Conservation (phyloP, 352 stramenopile genomes). For the Phytophthora melonis region DNA sequence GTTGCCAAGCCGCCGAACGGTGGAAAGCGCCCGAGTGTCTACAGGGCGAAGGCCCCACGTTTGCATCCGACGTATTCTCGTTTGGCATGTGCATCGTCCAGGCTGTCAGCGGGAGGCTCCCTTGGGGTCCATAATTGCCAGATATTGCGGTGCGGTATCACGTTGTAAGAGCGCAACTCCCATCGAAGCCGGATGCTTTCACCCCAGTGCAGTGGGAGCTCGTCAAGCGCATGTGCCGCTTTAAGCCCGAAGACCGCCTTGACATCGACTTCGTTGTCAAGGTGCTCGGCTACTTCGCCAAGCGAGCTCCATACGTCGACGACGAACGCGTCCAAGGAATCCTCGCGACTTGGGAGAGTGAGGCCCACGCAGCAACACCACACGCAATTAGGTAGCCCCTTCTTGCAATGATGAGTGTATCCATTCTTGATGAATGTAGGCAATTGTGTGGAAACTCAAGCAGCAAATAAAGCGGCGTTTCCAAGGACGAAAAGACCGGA, state of each 20-base stretch:
- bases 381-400: too few relatives aligned
- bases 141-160: not conserved
- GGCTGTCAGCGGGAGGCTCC: not conserved
- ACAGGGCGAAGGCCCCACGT: not conserved
- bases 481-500: too few relatives aligned
- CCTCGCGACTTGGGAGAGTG: not conserved
- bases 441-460: too few relatives aligned
- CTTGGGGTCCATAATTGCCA: not conserved
- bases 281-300: constrained; percentile 5
- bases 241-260: constrained; percentile 3
- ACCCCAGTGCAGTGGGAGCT: constrained; percentile 10
- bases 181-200: not conserved
- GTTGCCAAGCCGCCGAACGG: not conserved
- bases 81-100: constrained; percentile 27
- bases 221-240: constrained; percentile 17
- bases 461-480: too few relatives aligned
- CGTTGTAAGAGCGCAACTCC: not conserved
- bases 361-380: not conserved
- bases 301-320: constrained; percentile 1
- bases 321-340: not conserved
- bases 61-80: constrained; percentile 17
- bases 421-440: too few relatives aligned
- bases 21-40: constrained; percentile 16
- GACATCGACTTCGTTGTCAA: constrained; percentile 4
- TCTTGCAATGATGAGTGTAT: too few relatives aligned